Evolutionary conservation across 2,329 filamentous ascomycete genomes (phyloP).

Genomic region (Fusarium armeniacum): DNA sequence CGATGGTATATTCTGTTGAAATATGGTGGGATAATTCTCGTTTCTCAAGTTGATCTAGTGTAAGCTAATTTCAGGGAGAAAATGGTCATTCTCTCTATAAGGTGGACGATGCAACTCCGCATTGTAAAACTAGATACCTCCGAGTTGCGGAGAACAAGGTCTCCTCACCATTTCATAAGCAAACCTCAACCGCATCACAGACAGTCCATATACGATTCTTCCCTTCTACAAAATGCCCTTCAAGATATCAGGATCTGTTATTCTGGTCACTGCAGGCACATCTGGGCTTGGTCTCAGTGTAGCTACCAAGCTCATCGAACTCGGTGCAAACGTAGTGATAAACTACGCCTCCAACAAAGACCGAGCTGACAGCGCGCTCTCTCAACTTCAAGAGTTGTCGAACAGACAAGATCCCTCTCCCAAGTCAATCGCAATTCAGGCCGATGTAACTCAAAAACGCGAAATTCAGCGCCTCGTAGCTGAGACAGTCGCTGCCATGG

Average conservation of each 20-base stretch:
- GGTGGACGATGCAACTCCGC: not conserved
- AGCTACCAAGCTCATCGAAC: not conserved
- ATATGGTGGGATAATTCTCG: not conserved
- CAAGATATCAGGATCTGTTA: rapidly evolving
- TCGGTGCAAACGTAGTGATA: constrained; percentile 3
- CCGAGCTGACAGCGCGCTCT: not conserved
- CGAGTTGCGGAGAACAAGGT: constrained; percentile 6
- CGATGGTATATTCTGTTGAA: not conserved
- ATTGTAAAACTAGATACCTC: not conserved
- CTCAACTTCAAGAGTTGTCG: not conserved
- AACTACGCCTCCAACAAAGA: constrained; percentile 14
- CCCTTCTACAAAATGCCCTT: not conserved
- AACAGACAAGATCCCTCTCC: rapidly evolving
- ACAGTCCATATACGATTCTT: rapidly evolving
- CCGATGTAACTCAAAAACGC: not conserved
- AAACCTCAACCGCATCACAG: not conserved
- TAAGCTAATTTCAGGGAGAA: rapidly evolving
- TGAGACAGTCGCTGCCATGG: not conserved
- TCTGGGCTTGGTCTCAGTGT: constrained; percentile 9
- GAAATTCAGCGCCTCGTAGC: constrained; percentile 2
- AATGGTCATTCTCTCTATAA: not conserved
- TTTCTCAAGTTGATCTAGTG: not conserved
- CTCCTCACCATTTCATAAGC: not conserved
- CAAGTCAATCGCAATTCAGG: not conserved
- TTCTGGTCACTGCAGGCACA: constrained; percentile 7